These are phyloP conservation scores for Colletotrichum sp. DNA, from an alignment of 2,329 filamentous ascomycete genomes.

Conservation along the genomic window DNA sequence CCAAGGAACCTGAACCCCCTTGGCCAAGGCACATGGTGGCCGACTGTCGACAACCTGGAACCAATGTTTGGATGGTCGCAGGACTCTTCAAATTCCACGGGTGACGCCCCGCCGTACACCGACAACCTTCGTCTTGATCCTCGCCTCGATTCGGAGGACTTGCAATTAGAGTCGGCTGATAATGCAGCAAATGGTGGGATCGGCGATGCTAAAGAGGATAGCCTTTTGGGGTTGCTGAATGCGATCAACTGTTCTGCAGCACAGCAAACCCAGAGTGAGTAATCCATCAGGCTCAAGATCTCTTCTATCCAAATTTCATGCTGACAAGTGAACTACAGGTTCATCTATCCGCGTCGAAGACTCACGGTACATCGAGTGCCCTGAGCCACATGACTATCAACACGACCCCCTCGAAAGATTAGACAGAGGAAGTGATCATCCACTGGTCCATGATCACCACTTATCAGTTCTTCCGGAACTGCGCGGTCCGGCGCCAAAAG, in stretches of 20 bases:
- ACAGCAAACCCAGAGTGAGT: neutral
- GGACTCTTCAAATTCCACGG: neutral
- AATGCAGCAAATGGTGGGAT: neutral
- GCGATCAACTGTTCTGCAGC: neutral
- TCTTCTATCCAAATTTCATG: neutral
- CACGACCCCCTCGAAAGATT: neutral
- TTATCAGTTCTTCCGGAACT: neutral
- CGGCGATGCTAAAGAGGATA: neutral
- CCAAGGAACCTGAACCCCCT: neutral
- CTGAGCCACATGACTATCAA: neutral
- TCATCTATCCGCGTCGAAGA: neutral
- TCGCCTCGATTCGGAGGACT: neutral
- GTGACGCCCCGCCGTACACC: neutral
- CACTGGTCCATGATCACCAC: neutral
- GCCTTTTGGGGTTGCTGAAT: neutral
- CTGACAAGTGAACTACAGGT: neutral
- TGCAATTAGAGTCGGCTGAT: neutral
- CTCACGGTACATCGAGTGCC: neutral
- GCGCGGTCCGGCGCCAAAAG: neutral
- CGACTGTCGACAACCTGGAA: neutral
- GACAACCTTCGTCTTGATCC: neutral
- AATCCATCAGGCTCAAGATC: fast-evolving
- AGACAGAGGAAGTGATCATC: neutral
- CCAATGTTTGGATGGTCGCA: neutral
- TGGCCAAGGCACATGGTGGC: neutral